phyloP scores from a whole-genome alignment of 345 rosid species.

The Kandelia obovata region DNA sequence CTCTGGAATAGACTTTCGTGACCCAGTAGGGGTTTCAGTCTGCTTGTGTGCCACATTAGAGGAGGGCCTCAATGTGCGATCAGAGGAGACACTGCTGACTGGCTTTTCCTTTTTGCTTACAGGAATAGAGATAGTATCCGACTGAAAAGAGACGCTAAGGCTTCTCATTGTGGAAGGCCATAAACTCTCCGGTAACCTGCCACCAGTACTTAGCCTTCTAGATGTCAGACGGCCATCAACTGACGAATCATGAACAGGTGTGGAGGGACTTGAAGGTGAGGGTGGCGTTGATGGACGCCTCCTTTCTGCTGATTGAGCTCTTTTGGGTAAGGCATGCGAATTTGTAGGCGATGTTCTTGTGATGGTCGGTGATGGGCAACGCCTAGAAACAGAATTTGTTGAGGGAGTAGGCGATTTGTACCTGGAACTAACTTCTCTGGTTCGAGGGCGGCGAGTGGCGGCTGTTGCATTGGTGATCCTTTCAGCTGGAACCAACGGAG shows the following conservation, averaged over 20 bases:
- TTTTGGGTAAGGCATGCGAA: constrained; percentile 56
- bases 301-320: constrained; percentile 86
- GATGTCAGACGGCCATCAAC: constrained; percentile 47
- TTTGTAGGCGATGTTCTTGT: constrained; percentile 47
- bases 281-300: constrained; percentile 78
- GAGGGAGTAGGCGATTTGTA: constrained; percentile 74
- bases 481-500: constrained; percentile 62
- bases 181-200: constrained; percentile 77
- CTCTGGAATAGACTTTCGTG: constrained; percentile 75
- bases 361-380: constrained; percentile 71
- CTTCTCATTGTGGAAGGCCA: constrained; percentile 99
- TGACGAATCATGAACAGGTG: constrained; percentile 67
- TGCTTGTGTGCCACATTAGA: constrained; percentile 75
- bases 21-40: constrained; percentile 44
- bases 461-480: constrained; percentile 59
- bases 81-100: constrained; percentile 43
- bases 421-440: constrained; percentile 71
- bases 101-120: constrained; percentile 82
- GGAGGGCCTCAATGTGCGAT: constrained; percentile 80
- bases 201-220: constrained; percentile 54
- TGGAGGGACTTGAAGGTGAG: constrained; percentile 56
- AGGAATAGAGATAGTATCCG: constrained; percentile 77
- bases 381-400: constrained; percentile 39
- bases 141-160: constrained; percentile 92
- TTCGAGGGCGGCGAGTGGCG: constrained; percentile 51